These are phyloP conservation scores for Ustilago shanxiensis DNA, from an alignment of 1,284 basidiomycete genomes.

Conservation along the genomic window DNA sequence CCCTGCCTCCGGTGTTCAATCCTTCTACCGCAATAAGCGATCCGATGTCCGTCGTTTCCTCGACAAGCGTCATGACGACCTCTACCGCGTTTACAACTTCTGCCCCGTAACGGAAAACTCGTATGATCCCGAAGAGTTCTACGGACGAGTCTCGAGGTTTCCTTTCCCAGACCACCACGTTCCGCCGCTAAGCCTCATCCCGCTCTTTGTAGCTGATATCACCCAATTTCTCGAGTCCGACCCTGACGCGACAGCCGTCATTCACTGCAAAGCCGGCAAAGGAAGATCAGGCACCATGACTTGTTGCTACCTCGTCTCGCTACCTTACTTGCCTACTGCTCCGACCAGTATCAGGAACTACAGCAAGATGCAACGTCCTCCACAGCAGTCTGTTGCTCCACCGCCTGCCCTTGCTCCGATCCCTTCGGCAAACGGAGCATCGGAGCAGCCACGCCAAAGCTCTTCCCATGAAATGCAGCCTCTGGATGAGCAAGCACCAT, in stretches of 20 bases:
- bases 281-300: constrained; percentile 64
- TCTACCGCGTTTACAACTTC: constrained; percentile 89
- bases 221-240: constrained; percentile 81
- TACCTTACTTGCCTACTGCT: constrained; percentile 54
- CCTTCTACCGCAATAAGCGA: constrained; percentile 83
- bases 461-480: neutral
- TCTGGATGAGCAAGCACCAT: constrained; percentile 4
- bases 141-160: constrained; percentile 79
- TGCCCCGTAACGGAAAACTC: constrained; percentile 71
- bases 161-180: constrained; percentile 83
- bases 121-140: constrained; percentile 72
- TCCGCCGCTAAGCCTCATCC: constrained; percentile 83
- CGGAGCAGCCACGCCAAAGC: neutral
- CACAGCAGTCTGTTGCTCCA: constrained; percentile 7
- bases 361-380: constrained; percentile 40
- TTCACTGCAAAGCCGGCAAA: constrained; percentile 81
- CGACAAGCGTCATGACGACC: constrained; percentile 79
- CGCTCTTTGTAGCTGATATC: constrained; percentile 83
- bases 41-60: constrained; percentile 84
- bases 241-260: constrained; percentile 79
- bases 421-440: constrained; percentile 2
- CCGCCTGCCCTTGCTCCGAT: constrained; percentile 8
- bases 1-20: constrained; percentile 83
- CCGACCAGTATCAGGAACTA: constrained; percentile 51
- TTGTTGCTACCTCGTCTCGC: constrained; percentile 56